Base-by-base conservation (phyloP, 352 stramenopile genomes). In the Pythium biforme region DNA sequence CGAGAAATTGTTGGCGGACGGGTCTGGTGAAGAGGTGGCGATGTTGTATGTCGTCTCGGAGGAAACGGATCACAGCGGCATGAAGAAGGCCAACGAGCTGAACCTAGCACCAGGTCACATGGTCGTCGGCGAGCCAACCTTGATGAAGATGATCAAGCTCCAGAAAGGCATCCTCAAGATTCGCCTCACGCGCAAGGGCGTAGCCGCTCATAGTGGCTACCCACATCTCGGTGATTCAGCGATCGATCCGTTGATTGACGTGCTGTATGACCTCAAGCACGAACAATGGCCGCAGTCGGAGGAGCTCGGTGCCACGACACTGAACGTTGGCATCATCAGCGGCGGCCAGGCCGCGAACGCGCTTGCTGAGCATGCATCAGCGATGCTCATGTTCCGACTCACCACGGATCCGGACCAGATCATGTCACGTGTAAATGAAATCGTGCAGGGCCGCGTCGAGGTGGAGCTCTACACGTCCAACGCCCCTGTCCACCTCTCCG, bases 121-220 rank as follows among this genome's bases (percentile, higher is more conserved):
- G 72, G 64, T 94, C 40, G 87, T 96, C 10, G 87, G 85, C 26
- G 85, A 96, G 43, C 86, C 87, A n/a, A 96, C 87, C 1, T 71
- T 54, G 11, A 69, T 86, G 50, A 90, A 88, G 72, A 92, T 89
- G 80, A 84, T 88, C 54, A 89, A 90, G 62, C 71, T 94, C 41
- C 85, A 95, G 65, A 95, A 95, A 69, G 86, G 86, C 29, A 86
- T 94, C 59, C 73, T 95, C 48, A 95, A 95, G 74, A 76, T 95
- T 37, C 83, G 83, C 11, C 70, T 95, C 6, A 81, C 72, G 4
- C 81, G 77, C 50, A 79, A 88, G 49, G 86, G 86, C 22, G 74
- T 92, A 49, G 83, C 86, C 26, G 86, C 83, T 14, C 86, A 95
- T 73, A 94, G 83, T 53, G 86, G 86, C 20, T 95, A 95, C 63